Evolutionary conservation across 192 early-diverging fungal genomes (phyloP).

Genomic region (Cetraspora pellucida): DNA sequence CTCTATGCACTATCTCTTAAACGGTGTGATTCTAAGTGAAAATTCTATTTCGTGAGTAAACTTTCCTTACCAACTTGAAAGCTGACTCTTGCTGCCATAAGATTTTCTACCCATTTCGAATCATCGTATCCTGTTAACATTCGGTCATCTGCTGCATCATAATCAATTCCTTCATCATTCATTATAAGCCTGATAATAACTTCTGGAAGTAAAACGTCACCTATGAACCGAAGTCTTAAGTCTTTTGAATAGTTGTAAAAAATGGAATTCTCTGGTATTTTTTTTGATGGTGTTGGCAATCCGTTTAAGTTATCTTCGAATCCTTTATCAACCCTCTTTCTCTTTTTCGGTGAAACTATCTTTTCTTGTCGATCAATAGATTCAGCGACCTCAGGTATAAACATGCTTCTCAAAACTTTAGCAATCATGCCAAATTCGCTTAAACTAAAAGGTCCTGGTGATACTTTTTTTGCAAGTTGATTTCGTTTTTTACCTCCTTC

Average conservation of each 20-base stretch:
- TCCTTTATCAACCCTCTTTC: not conserved
- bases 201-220: slow-evolving; percentile 30
- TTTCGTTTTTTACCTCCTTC: slow-evolving; percentile 11
- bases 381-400: slow-evolving; percentile 16
- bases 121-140: slow-evolving; percentile 21
- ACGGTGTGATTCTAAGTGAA: too few species aligned
- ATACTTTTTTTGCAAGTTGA: slow-evolving; percentile 5
- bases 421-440: slow-evolving; percentile 6
- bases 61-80: slow-evolving; percentile 19
- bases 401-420: slow-evolving; percentile 14
- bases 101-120: slow-evolving; percentile 6
- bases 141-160: slow-evolving; percentile 13
- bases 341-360: not conserved
- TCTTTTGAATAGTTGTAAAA: slow-evolving; percentile 14
- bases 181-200: slow-evolving; percentile 22
- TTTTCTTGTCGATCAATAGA: slow-evolving; percentile 11
- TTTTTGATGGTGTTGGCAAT: not conserved
- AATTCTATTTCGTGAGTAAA: not conserved
- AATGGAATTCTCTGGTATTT: not conserved
- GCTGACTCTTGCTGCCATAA: not conserved
- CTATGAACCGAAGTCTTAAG: slow-evolving; percentile 18
- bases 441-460: slow-evolving; percentile 1
- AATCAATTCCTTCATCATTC: slow-evolving; percentile 7
- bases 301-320: not conserved
- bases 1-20: too few species aligned